Base-by-base conservation (phyloP, 2,329 filamentous ascomycete species). In the Penicillium sp. region DNA sequence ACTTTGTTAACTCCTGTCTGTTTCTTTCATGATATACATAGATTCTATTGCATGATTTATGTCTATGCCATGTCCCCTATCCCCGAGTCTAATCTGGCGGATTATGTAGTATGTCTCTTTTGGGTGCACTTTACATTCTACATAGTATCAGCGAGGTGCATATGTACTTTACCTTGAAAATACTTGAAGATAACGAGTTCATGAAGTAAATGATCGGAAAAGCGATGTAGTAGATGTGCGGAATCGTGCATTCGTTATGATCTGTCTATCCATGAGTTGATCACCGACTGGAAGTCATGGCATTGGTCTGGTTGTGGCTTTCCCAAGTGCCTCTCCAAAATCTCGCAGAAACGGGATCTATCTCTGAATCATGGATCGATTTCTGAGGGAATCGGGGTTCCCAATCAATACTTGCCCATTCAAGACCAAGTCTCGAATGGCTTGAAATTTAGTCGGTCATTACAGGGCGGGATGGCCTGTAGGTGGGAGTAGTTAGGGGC, bases 141-240 rank as follows among this genome's bases (percentile, higher is more conserved):
- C 35, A 60, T 57, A 51, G 42, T 57, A 46, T 50, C 33, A 57
- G 54, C 52, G 59, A 55, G 52, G 49, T 59, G 59, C 53, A 59
- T 59, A 29, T 29, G 27, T 29, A 61, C 19, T 31, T 51, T 47
- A 44, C 19, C 11, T 14, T 22, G n/a, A 37, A 49, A 48, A 31
- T 19, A 26, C n/a, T 48, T 31, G 26, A 37, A n/a, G 35, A 37
- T 16, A n/a, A n/a, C 4, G 24, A 48, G 45, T 19, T 48, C 45
- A 24, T 11, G 27, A 29, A 49, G 7, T 11, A 39, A 13, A 39
- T 21, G n/a, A 39, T 35, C 14, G 16, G 33, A 2, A 16, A 3
- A 19, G 9, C n/a, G 27, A 39, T 39, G 11, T 33, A n/a, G 26
- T 29, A 29, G 27, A 29, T 29, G 24, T 49, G 16, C 13, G 26